A percentile compares a stretch with the other conserved stretches of the same genome.
Conservation (phyloP, 1,139 yeast species). For the Hyphopichia wangnamkhiaoensis region DNA sequence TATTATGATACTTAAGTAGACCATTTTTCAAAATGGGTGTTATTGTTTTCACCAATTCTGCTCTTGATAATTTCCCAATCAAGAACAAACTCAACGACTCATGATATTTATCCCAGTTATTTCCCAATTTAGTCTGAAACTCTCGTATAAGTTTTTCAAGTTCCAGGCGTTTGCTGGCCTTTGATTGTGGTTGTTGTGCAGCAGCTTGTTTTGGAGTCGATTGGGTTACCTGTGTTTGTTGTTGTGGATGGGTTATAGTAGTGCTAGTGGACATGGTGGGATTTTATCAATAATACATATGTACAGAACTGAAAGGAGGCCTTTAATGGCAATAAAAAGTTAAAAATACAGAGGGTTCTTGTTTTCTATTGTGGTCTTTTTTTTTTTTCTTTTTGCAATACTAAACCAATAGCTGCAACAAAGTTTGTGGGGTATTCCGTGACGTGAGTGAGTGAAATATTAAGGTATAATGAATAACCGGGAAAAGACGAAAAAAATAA, state of each 20-base stretch:
- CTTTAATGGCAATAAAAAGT: too few relatives aligned
- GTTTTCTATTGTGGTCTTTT: neutral
- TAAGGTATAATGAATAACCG: too few relatives aligned
- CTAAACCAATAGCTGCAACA: too few relatives aligned
- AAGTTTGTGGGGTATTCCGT: too few relatives aligned
- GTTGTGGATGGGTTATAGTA: constrained; percentile 1
- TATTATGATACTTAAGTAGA: constrained; percentile 67
- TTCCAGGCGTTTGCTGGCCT: constrained; percentile 55
- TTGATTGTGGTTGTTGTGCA: neutral
- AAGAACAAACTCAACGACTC: constrained; percentile 74
- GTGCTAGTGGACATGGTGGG: constrained; percentile 2
- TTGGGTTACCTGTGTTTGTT: neutral
- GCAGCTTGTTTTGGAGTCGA: neutral
- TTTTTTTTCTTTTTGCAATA: neutral
- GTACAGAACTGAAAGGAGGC: neutral
- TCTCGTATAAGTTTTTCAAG: constrained; percentile 73
- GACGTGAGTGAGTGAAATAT: too few relatives aligned
- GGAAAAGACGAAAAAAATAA: too few relatives aligned
- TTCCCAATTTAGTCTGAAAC: constrained; percentile 70
- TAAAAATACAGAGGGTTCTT: too few relatives aligned
- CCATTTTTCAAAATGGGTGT: constrained; percentile 56
- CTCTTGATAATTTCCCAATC: constrained; percentile 75
- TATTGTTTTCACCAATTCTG: constrained; percentile 64
- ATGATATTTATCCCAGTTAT: constrained; percentile 84
- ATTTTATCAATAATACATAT: constrained; percentile 1